Evolutionary conservation across 2,329 filamentous ascomycete genomes (phyloP).

Genomic region (Anthostomella pinea): DNA sequence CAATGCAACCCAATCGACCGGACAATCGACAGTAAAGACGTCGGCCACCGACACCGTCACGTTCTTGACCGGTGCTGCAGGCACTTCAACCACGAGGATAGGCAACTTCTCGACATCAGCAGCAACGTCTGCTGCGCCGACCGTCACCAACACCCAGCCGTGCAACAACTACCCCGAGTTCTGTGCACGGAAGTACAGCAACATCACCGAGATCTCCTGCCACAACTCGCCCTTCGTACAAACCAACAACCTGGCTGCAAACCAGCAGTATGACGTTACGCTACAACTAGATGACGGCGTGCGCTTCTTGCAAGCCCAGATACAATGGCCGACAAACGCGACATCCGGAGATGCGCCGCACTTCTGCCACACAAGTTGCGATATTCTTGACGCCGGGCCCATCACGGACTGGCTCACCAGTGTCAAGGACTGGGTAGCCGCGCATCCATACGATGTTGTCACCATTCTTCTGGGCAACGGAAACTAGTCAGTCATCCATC

Average conservation of each 20-base stretch:
- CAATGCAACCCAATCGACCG: slow-evolving; percentile 27
- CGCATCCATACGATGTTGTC: slow-evolving; percentile 81
- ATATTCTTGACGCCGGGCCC: slow-evolving; percentile 76
- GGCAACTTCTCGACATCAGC: slow-evolving; percentile 39
- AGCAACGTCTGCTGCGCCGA: slow-evolving; percentile 40
- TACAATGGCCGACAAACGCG: slow-evolving; percentile 53
- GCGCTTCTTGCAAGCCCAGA: slow-evolving; percentile 61
- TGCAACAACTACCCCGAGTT: slow-evolving; percentile 80
- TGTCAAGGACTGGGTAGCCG: slow-evolving; percentile 69
- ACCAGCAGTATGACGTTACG: slow-evolving; percentile 67
- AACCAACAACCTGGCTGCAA: slow-evolving; percentile 68
- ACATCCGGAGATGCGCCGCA: slow-evolving; percentile 59
- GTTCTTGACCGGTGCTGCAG: slow-evolving; percentile 46
- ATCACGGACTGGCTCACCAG: slow-evolving; percentile 69
- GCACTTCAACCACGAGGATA: slow-evolving; percentile 40
- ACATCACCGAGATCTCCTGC: slow-evolving; percentile 73
- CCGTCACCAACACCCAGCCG: slow-evolving; percentile 67
- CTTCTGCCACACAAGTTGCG: slow-evolving; percentile 83
- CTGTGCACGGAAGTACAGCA: slow-evolving; percentile 73
- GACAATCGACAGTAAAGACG: slow-evolving; percentile 24
- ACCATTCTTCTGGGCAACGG: slow-evolving; percentile 84
- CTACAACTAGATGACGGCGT: slow-evolving; percentile 76
- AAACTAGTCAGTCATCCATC: slow-evolving; percentile 50
- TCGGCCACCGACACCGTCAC: slow-evolving; percentile 29
- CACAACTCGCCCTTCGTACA: slow-evolving; percentile 81